Evolutionary conservation across 1,139 yeast species (phyloP), one percentile per base, ranked within the genome.

Genomic region (Geotrichum australiense): DNA sequence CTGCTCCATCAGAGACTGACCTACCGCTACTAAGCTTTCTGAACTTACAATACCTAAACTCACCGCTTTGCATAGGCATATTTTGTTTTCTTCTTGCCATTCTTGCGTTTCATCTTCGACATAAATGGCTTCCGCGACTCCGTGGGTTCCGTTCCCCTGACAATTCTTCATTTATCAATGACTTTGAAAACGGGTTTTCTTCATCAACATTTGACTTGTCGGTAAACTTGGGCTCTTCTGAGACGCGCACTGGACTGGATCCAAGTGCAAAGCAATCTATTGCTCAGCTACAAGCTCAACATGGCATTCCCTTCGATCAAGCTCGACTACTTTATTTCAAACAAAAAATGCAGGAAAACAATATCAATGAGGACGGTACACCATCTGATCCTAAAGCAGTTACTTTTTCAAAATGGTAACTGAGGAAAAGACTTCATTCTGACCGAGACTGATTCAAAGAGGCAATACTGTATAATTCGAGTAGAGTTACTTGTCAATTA

Each of bases 121-220:
- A n/a, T n/a, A n/a, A n/a, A n/a, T n/a, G n/a, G n/a, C n/a, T n/a
- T n/a, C n/a, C n/a, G n/a, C n/a, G n/a, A n/a, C n/a, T n/a, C n/a
- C n/a, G n/a, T n/a, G n/a, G n/a, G n/a, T n/a, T n/a, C n/a, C n/a
- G n/a, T n/a, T n/a, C n/a, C n/a, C 25, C 35, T n/a, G 35, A 18
- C 5, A 6, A 15, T 7, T 11, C 23, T 4, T 37, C 42, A n/a
- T 43, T 43, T 23, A 12, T 35, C 10, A 68, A 68, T 11, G 94
- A 84, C 57, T 54, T 76, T 19, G 84, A 77, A 40, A 65, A 66
- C n/a, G 94, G 94, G 0, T 62, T 84, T 28, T 65, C 69, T 29
- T 82, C 93, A 14, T 65, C 62, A 31, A 72, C 65, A 28, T 84
- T 84, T 54, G 75, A 80, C 56, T 33, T 43, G 10, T 52, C 64